These are phyloP conservation scores for Beauveria medogensis DNA, from an alignment of 2,329 filamentous ascomycete genomes.

Conservation along the genomic window DNA sequence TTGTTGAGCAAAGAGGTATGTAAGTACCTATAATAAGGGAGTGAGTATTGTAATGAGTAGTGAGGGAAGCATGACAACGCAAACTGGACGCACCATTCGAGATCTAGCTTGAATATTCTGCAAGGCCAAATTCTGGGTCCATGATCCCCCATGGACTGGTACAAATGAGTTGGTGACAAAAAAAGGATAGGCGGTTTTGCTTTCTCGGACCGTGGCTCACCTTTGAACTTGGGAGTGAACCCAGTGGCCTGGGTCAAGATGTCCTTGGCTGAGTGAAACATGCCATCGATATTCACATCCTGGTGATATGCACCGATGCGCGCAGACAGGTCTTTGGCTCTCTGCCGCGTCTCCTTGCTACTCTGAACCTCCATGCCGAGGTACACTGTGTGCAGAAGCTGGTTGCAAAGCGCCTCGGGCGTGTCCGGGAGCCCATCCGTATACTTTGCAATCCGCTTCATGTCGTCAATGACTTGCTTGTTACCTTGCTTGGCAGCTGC, in stretches of 20 bases:
- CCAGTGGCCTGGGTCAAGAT: constrained; percentile 50
- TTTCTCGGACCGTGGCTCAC: neutral
- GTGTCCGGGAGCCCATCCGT: constrained; percentile 40
- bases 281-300: constrained; percentile 65
- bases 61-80: neutral
- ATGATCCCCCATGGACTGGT: constrained; percentile 47
- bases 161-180: neutral
- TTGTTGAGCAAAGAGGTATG: constrained; percentile 48
- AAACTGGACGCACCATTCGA: constrained; percentile 40
- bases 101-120: constrained; percentile 61
- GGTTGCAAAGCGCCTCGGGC: constrained; percentile 47
- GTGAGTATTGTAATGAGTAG: neutral
- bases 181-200: neutral
- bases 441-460: constrained; percentile 19
- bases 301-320: constrained; percentile 65
- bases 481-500: constrained; percentile 35
- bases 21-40: constrained; percentile 29
- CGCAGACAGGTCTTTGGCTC: constrained; percentile 52
- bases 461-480: constrained; percentile 18
- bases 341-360: constrained; percentile 55
- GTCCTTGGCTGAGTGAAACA: constrained; percentile 51
- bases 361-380: constrained; percentile 63
- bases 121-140: constrained; percentile 52
- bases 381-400: constrained; percentile 34
- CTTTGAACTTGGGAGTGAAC: constrained; percentile 39